These are phyloP conservation scores for Fusarium cicatricum DNA, from an alignment of 2,329 filamentous ascomycete species.

Conservation along the genomic window DNA sequence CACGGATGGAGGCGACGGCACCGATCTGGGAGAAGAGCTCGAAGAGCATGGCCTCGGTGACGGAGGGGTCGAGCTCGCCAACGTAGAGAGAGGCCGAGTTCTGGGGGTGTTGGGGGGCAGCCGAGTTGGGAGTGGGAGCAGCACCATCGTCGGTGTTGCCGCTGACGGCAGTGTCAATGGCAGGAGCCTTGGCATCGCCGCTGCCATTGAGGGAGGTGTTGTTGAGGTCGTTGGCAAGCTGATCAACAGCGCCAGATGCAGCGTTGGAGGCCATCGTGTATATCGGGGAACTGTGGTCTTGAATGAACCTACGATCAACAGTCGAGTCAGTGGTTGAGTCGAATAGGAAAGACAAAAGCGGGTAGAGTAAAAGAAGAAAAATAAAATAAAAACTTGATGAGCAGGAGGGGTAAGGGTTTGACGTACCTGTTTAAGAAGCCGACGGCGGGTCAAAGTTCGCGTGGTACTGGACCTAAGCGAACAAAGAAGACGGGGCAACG, in stretches of 20 bases:
- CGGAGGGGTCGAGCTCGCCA: constrained; percentile 95
- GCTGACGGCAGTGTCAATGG: constrained; percentile 77
- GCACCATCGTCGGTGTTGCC: constrained; percentile 66
- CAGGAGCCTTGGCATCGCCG: constrained; percentile 71
- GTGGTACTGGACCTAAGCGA: constrained; percentile 38
- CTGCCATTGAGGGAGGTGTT: constrained; percentile 74
- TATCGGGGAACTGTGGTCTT: constrained; percentile 27
- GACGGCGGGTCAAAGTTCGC: constrained; percentile 37
- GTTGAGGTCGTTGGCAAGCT: constrained; percentile 81
- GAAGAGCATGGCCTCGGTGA: constrained; percentile 99
- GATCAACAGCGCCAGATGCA: constrained; percentile 72
- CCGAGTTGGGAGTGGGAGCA: constrained; percentile 75
- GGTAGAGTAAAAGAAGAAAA: background rate
- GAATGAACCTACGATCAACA: constrained; percentile 27
- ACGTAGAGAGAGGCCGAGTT: constrained; percentile 99
- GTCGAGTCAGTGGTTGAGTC: constrained; percentile 26
- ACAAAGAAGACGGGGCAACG: constrained; percentile 43
- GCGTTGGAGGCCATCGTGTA: constrained; percentile 68
- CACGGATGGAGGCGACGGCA: constrained; percentile 98
- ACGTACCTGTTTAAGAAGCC: constrained; percentile 36
- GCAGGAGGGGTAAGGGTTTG: constrained; percentile 17
- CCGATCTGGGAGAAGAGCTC: constrained; percentile 99
- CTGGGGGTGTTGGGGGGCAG: constrained; percentile 75
- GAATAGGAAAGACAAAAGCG: constrained; percentile 19
- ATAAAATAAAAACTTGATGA: constrained; percentile 3